Evolutionary conservation across 2,329 filamentous ascomycete species (phyloP).

Genomic region (Fusarium foetens): DNA sequence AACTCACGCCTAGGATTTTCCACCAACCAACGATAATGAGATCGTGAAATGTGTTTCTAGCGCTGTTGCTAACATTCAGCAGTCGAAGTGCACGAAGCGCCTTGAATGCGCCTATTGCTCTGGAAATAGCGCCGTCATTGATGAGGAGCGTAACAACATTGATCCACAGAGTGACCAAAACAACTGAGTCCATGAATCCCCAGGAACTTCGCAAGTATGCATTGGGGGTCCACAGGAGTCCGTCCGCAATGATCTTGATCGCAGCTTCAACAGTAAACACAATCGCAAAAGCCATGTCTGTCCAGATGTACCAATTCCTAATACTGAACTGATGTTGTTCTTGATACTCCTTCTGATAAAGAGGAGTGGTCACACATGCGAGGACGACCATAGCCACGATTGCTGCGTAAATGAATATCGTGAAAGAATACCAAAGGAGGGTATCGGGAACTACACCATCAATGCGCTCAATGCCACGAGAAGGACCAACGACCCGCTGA

Average conservation of each 20-base stretch:
- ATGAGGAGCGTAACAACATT: conserved; percentile 87
- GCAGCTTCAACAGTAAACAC: conserved; percentile 87
- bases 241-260: conserved; percentile 95
- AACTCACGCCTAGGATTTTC: conserved; percentile 85
- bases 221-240: conserved; percentile 95
- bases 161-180: conserved; percentile 93
- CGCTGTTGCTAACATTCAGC: conserved; percentile 95
- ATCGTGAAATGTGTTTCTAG: conserved; percentile 95
- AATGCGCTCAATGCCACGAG: conserved; percentile 84
- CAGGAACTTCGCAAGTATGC: conserved; percentile 96
- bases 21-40: conserved; percentile 93
- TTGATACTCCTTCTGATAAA: conserved; percentile 93
- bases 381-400: conserved; percentile 98
- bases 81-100: conserved; percentile 89
- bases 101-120: conserved; percentile 96
- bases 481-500: conserved; percentile 90
- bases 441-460: conserved; percentile 92
- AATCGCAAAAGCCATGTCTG: conserved; percentile 87
- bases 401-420: conserved; percentile 90
- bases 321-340: conserved; percentile 66
- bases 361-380: conserved; percentile 91
- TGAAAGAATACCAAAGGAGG: conserved; percentile 91
- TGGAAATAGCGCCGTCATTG: conserved; percentile 84
- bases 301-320: conserved; percentile 94
- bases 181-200: conserved; percentile 94